Conservation (phyloP, 2,329 filamentous ascomycete genomes). For the Claviceps sp. region DNA sequence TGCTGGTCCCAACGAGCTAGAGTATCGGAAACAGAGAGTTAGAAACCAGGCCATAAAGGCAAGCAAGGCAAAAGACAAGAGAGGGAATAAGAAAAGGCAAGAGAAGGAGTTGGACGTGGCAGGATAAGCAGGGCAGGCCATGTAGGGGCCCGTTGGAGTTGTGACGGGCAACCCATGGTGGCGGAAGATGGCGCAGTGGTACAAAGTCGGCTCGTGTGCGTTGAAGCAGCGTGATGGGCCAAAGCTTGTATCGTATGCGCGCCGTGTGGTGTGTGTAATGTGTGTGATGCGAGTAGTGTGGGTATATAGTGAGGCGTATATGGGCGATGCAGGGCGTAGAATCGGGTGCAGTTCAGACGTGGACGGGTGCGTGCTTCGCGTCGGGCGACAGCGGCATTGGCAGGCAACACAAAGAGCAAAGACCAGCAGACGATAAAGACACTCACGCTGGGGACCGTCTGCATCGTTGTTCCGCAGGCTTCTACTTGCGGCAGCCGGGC, state of each 20-base stretch:
- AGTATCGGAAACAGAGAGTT: conserved; percentile 10
- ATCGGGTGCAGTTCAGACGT: not conserved
- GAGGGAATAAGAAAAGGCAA: not conserved
- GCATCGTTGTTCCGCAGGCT: conserved; percentile 32
- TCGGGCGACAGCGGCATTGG: not conserved
- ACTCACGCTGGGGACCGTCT: conserved; percentile 39
- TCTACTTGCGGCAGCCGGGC: conserved; percentile 24
- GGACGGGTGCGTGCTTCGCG: not conserved
- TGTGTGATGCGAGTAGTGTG: not conserved
- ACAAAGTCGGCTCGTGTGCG: not conserved
- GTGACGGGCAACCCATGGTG: not conserved
- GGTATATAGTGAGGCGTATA: not conserved
- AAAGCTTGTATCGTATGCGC: conserved; percentile 1
- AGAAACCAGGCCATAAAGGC: conserved; percentile 4
- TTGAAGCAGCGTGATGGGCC: not conserved
- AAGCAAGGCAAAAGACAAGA: not conserved
- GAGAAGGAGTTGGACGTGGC: not conserved
- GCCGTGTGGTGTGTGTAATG: not conserved
- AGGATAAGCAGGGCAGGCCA: not conserved
- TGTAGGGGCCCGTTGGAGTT: not conserved
- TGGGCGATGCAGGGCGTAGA: not conserved
- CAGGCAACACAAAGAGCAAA: not conserved
- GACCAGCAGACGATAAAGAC: conserved; percentile 4
- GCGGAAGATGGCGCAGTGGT: conserved; percentile 3
- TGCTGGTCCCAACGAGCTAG: conserved; percentile 48